Percentiles rank a stretch among this genome's conserved stretches.
Conservation (phyloP, 1,284 basidiomycete genomes). For the Naganishia liquefaciens region DNA sequence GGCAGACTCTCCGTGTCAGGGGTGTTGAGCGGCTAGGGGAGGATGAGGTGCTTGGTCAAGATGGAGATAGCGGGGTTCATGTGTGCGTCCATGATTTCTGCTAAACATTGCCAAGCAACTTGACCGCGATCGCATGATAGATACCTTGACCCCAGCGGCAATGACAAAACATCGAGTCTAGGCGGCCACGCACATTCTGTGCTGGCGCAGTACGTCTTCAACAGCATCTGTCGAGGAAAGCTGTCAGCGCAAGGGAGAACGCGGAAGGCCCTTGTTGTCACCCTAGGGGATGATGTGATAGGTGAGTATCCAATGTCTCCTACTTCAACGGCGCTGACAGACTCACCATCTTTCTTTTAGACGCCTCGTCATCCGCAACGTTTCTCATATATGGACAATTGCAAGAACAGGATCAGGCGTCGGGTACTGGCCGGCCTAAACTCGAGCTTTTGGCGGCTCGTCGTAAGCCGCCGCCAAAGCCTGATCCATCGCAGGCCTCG, state of each 20-base stretch:
- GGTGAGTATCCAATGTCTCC: constrained; percentile 34
- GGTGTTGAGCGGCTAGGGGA: constrained; percentile 43
- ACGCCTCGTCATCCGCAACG: constrained; percentile 35
- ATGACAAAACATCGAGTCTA: not conserved
- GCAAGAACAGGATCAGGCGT: not conserved
- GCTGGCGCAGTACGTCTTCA: constrained; percentile 42
- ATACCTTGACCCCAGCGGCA: constrained; percentile 23
- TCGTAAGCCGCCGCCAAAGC: constrained; percentile 16
- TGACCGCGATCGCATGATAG: not conserved
- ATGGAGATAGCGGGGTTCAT: constrained; percentile 43
- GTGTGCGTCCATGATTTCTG: constrained; percentile 4
- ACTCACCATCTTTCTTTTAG: not conserved
- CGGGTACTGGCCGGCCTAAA: not conserved
- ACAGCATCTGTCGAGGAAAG: constrained; percentile 41
- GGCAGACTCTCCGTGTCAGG: constrained; percentile 48
- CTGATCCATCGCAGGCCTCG: constrained; percentile 32
- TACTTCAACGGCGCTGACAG: not conserved
- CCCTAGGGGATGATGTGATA: constrained; percentile 49
- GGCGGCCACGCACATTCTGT: constrained; percentile 16
- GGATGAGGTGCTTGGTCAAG: constrained; percentile 41
- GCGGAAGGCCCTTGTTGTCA: constrained; percentile 43
- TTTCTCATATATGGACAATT: constrained; percentile 46
- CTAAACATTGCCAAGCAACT: not conserved
- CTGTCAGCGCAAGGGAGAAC: constrained; percentile 44
- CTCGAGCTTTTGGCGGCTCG: constrained; percentile 33